Evolutionary conservation across 768 basidiomycete species (phyloP).

Genomic region (Lyophyllum decastes): DNA sequence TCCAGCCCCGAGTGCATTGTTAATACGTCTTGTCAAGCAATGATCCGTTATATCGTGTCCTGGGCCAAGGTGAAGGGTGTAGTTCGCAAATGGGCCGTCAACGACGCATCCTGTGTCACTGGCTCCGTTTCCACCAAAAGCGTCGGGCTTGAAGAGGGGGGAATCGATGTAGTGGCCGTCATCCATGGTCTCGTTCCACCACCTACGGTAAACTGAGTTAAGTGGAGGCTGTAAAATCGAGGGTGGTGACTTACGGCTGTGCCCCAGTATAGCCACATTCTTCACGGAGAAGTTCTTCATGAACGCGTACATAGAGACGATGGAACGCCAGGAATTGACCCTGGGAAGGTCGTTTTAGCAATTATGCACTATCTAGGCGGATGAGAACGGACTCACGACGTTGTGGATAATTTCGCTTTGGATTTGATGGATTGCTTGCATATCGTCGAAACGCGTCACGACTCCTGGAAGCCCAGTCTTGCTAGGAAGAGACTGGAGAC

Average conservation of each 20-base stretch:
- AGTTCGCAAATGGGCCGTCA: conserved; percentile 3
- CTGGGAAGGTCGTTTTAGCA: not conserved
- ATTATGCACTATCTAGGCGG: not conserved
- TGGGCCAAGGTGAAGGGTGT: conserved; percentile 1
- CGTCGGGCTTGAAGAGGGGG: not conserved
- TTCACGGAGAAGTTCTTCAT: not conserved
- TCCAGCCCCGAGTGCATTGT: not conserved
- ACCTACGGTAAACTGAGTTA: not conserved
- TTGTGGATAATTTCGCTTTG: conserved; percentile 1
- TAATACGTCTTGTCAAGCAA: not conserved
- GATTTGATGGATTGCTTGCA: conserved; percentile 1
- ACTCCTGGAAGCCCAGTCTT: not conserved
- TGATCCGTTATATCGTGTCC: not conserved
- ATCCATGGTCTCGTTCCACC: conserved; percentile 5
- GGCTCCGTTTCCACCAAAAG: not conserved
- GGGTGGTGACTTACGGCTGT: not conserved
- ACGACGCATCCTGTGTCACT: not conserved
- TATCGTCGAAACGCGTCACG: not conserved
- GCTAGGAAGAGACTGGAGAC: not conserved
- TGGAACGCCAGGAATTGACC: conserved; percentile 1
- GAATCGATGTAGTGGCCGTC: conserved; percentile 3
- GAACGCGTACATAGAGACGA: not conserved
- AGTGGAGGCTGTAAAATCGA: not conserved
- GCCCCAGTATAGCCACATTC: conserved; percentile 1
- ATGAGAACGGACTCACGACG: not conserved